Base-by-base conservation (phyloP, 371 early-diverging fungal species). In the Haplosporangium sp. region DNA sequence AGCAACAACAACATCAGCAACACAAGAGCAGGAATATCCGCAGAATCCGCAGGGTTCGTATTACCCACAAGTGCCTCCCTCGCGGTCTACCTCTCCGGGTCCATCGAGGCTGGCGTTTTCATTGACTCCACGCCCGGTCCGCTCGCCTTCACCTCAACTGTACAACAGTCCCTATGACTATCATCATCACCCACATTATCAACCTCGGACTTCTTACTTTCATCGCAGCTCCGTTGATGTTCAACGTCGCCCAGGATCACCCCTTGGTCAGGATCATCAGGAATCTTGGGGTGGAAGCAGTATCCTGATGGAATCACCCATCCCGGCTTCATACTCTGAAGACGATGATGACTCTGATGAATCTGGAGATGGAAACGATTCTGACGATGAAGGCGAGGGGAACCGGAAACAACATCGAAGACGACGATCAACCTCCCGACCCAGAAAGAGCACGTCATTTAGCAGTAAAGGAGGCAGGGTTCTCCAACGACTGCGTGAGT, bases 1-100 rank as follows among this genome's bases (percentile, higher is more conserved):
- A 73, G 46, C 55, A 67, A 48, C 6, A 54, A 37, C 57, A 65
- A 41, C 54, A 51, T 38, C 23, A 61, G 38, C 58, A 36, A 16
- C 53, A 42, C 57, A 1, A 21, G 76, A 76, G 43, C 64, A 66
- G 16, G 76, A 76, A 55, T 76, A 76, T 42, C 76, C 76, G 41
- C 76, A 76, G 50, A 76, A 76, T 20, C 76, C 76, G 18, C 76
- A 76, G 45, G 76, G 70, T 48, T 60, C 66, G 36, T 64, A 76
- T 21, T 70, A 67, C 37, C 45, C 74, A 9, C 76, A 66, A 54
- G 64, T 70, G n/a, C 71, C 77, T 0, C 57, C 63, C 18, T 29
- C 29, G 4, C 71, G 77, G 8, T 41, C 77, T 13, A 36, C 67
- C 14, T 76, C 77, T 0, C 72, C 77, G 0, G 77, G 61, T 1